Percentiles rank a stretch among this genome's conserved stretches.
Evolutionary conservation across 106 monocot species (phyloP).

Genomic region (Cymbidium sinense): DNA sequence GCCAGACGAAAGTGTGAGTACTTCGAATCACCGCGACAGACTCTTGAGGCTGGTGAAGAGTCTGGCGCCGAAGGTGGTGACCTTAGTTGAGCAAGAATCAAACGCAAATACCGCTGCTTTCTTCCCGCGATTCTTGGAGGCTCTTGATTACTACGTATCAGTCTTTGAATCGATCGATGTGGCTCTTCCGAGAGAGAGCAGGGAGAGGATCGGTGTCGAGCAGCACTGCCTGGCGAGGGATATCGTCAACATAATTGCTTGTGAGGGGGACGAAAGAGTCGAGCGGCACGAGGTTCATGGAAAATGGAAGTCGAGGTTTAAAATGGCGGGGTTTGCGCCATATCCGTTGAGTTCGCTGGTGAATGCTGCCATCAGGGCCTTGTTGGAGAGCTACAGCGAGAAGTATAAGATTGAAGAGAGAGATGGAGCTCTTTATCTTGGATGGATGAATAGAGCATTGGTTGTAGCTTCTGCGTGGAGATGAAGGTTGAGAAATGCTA

Average conservation of each 20-base stretch:
- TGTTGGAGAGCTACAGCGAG: conserved; percentile 53
- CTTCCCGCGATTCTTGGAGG: conserved; percentile 64
- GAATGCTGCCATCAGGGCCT: conserved; percentile 61
- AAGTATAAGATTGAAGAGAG: conserved; percentile 63
- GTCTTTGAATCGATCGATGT: conserved; percentile 84
- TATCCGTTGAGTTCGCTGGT: conserved; percentile 69
- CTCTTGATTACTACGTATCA: conserved; percentile 53
- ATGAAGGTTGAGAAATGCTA: conserved; percentile 14
- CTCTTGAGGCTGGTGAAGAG: conserved; percentile 73
- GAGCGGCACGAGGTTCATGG: conserved; percentile 79
- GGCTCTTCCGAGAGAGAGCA: conserved; percentile 46
- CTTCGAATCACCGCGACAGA: conserved; percentile 73
- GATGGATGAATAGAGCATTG: conserved; percentile 75
- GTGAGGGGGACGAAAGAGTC: conserved; percentile 75
- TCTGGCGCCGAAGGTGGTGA: conserved; percentile 68
- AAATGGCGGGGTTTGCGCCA: conserved; percentile 78
- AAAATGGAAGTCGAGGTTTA: conserved; percentile 82
- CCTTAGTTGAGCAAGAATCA: conserved; percentile 80
- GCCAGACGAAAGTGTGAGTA: conserved; percentile 86
- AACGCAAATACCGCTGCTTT: conserved; percentile 90
- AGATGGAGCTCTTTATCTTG: conserved; percentile 78
- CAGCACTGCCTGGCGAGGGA: conserved; percentile 95
- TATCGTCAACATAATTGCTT: conserved; percentile 93
- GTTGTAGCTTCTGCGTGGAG: conserved; percentile 83
- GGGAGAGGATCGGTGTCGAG: conserved; percentile 69